Evolutionary conservation across 495 filamentous ascomycete species (phyloP).

Genomic region (Podospora sp.): DNA sequence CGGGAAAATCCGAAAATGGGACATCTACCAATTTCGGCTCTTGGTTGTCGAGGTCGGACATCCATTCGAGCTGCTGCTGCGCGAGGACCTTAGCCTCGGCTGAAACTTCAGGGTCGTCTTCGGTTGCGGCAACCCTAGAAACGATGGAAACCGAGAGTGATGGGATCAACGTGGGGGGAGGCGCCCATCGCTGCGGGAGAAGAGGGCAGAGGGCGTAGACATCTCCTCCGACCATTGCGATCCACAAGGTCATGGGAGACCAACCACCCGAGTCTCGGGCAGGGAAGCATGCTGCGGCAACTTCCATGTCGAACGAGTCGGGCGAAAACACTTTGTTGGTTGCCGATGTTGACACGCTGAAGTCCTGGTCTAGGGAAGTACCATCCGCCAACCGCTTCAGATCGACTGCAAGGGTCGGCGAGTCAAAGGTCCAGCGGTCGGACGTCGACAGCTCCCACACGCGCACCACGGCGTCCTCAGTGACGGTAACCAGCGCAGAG

Average conservation of each 20-base stretch:
- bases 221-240: conserved; percentile 85
- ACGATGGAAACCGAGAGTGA: conserved; percentile 75
- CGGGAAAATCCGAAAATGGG: conserved; percentile 39
- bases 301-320: conserved; percentile 83
- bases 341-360: conserved; percentile 67
- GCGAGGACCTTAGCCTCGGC: conserved; percentile 61
- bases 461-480: conserved; percentile 79
- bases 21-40: conserved; percentile 60
- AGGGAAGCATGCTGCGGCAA: conserved; percentile 81
- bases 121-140: conserved; percentile 61
- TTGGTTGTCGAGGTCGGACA: conserved; percentile 77
- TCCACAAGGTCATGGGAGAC: conserved; percentile 89
- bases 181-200: conserved; percentile 78
- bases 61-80: conserved; percentile 77
- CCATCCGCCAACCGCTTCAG: conserved; percentile 81
- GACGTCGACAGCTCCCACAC: conserved; percentile 82
- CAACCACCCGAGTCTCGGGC: conserved; percentile 76
- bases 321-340: conserved; percentile 81
- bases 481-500: conserved; percentile 78
- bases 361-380: conserved; percentile 72
- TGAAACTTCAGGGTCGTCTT: conserved; percentile 58
- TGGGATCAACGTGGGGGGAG: conserved; percentile 72
- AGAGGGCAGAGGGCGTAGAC: conserved; percentile 90
- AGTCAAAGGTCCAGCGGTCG: conserved; percentile 81
- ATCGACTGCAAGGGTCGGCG: conserved; percentile 78